These are phyloP conservation scores for Plasmodium coatneyi DNA, from an alignment of 169 alveolate genomes.

Conservation along the genomic window DNA sequence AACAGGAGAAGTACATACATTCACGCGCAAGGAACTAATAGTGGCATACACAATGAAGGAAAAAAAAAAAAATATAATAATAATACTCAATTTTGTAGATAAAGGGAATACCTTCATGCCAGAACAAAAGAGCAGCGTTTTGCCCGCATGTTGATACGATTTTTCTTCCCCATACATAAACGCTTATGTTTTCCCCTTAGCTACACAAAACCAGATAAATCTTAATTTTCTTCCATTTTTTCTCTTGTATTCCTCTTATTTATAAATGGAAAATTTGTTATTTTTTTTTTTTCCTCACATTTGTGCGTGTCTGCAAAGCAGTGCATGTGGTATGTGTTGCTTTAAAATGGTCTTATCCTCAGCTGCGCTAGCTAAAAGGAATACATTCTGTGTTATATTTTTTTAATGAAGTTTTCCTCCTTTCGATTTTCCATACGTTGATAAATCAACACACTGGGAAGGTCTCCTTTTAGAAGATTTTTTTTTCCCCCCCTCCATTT, in stretches of 20 bases:
- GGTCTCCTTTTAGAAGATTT: neutral
- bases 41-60: neutral
- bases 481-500: neutral
- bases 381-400: slow-evolving; percentile 2
- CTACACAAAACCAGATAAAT: neutral
- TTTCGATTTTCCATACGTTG: neutral
- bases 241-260: neutral
- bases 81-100: neutral
- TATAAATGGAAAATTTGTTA: neutral
- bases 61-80: neutral
- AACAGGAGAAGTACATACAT: neutral
- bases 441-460: neutral
- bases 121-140: neutral
- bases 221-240: neutral
- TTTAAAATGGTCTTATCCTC: neutral
- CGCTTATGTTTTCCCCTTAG: neutral
- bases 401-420: neutral
- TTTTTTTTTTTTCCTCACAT: neutral
- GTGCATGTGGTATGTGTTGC: neutral
- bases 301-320: neutral
- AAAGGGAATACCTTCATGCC: neutral
- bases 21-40: neutral
- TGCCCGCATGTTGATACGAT: neutral
- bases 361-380: neutral
- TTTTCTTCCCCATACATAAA: neutral